Percentiles rank a stretch among this genome's conserved stretches.
Conservation (phyloP, 768 basidiomycete genomes). For the Leucogyrophana mollusca region DNA sequence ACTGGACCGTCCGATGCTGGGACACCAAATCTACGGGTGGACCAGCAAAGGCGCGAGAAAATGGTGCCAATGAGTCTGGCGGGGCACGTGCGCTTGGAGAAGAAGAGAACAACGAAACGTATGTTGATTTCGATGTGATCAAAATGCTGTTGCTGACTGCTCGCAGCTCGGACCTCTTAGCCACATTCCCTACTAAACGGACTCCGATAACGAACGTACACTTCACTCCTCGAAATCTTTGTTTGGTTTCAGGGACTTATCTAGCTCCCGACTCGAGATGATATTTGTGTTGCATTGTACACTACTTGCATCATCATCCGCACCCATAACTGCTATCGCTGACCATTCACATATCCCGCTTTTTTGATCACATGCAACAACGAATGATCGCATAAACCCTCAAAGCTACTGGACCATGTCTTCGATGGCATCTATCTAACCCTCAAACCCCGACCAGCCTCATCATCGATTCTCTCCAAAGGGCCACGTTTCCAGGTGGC, state of each 20-base stretch:
- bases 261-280: conserved; percentile 57
- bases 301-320: neutral
- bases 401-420: too few species aligned
- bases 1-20: conserved; percentile 99
- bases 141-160: conserved; percentile 8
- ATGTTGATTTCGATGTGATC: conserved; percentile 28
- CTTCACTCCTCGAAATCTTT: conserved; percentile 93
- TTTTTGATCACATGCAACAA: too few species aligned
- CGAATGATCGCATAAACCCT: too few species aligned
- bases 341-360: too few species aligned
- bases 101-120: conserved; percentile 72
- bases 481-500: conserved; percentile 1
- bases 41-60: conserved; percentile 55
- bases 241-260: conserved; percentile 81
- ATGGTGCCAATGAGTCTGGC: conserved; percentile 40
- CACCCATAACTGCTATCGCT: too few species aligned
- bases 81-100: conserved; percentile 40
- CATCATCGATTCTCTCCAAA: conserved; percentile 1
- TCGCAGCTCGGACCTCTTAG: conserved; percentile 75
- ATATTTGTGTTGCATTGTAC: neutral
- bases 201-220: conserved; percentile 92
- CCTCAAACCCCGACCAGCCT: too few species aligned
- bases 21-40: conserved; percentile 86
- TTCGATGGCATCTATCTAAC: too few species aligned
- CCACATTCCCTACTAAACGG: conserved; percentile 93